Conservation (phyloP, 441 rosid genomes). For the Sinapis alba region DNA sequence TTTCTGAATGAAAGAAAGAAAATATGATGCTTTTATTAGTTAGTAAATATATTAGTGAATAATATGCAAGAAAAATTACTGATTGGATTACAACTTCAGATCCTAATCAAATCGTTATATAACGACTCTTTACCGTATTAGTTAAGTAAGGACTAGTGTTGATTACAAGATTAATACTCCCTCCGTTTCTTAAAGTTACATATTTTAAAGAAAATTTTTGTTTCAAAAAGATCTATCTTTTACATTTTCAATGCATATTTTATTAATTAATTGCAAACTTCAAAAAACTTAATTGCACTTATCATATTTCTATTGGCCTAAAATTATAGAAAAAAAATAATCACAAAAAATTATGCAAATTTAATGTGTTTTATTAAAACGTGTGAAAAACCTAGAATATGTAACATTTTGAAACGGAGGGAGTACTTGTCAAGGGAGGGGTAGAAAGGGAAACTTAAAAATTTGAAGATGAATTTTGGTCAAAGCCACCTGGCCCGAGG, state of each 20-base stretch:
- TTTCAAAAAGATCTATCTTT: no score
- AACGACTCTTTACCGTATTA: neutral
- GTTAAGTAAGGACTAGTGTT: slow-evolving; percentile 1
- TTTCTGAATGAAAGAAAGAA: neutral
- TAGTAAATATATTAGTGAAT: neutral
- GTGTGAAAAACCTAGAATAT: no score
- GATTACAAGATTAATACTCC: neutral
- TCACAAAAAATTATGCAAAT: no score
- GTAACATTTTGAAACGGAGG: no score
- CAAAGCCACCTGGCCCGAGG: slow-evolving; percentile 87
- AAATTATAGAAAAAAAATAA: no score
- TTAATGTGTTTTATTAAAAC: no score
- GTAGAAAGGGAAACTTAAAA: slow-evolving; percentile 16
- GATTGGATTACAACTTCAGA: neutral
- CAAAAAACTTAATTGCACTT: no score
- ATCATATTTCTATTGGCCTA: no score
- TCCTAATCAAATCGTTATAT: neutral
- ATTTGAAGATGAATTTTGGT: slow-evolving; percentile 43
- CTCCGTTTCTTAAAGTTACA: no score
- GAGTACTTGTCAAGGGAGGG: neutral
- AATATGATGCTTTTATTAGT: neutral
- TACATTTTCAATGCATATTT: no score
- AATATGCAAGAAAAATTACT: neutral
- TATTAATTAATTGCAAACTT: no score
- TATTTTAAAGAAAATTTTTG: no score